phyloP scores from a whole-genome alignment of 768 basidiomycete genomes.

The Lentinula aciculospora region DNA sequence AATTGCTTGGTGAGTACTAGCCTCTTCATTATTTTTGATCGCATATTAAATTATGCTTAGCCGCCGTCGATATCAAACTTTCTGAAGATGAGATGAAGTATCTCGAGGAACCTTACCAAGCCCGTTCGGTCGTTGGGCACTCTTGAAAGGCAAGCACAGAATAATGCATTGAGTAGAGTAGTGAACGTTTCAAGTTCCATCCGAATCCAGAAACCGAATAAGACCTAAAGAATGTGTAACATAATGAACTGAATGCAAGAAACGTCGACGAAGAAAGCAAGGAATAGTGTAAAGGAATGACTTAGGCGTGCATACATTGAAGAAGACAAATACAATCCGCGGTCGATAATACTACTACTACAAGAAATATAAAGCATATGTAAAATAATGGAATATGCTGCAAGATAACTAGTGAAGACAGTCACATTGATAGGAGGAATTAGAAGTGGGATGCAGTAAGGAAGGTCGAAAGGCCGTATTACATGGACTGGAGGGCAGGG shows the following conservation, averaged over 20 bases:
- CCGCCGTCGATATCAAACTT: constrained; percentile 34
- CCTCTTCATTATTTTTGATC: background rate
- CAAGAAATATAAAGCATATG: background rate
- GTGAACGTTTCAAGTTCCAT: too few relatives aligned
- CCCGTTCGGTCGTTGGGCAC: constrained; percentile 36
- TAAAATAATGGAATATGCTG: background rate
- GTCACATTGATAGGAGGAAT: background rate
- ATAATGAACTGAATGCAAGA: background rate
- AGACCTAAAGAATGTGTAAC: background rate
- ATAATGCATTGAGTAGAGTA: too few relatives aligned
- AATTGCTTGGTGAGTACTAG: constrained; percentile 26
- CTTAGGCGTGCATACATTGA: background rate
- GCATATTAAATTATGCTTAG: constrained; percentile 13
- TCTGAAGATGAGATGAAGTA: constrained; percentile 42
- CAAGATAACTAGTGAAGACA: background rate
- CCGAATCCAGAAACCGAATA: too few relatives aligned
- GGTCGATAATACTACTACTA: background rate
- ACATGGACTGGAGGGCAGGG: constrained; percentile 5
- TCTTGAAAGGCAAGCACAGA: background rate
- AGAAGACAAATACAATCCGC: background rate
- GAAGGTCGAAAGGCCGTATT: background rate
- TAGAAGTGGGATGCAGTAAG: background rate
- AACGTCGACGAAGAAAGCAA: background rate
- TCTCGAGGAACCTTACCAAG: constrained; percentile 38
- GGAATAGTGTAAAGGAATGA: background rate